Percentiles rank a stretch among this genome's conserved stretches.
Evolutionary conservation across 768 basidiomycete species (phyloP).

Genomic region (Auricularia cornea): DNA sequence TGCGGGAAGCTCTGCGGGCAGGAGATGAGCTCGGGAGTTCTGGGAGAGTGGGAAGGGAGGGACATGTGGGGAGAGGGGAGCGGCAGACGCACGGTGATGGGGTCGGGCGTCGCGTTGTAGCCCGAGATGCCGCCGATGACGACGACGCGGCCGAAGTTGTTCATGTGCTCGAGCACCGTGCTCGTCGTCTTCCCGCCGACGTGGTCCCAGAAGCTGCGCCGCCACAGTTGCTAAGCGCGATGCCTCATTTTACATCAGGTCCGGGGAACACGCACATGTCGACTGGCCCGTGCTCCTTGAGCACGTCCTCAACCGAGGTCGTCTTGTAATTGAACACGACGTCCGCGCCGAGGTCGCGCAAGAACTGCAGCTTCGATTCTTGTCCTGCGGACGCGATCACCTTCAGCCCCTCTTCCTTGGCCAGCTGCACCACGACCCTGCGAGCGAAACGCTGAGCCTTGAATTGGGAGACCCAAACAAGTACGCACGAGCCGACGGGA

Average conservation of each 20-base stretch:
- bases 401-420: conserved; percentile 32
- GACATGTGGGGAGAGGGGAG: conserved; percentile 17
- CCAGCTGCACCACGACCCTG: conserved; percentile 22
- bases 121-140: conserved; percentile 9
- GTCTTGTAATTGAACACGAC: conserved; percentile 31
- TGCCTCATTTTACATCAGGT: too few relatives aligned
- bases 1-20: conserved; percentile 30
- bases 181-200: conserved; percentile 57
- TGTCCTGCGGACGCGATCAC: conserved; percentile 36
- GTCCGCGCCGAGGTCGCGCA: conserved; percentile 28
- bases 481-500: conserved; percentile 52
- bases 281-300: conserved; percentile 28
- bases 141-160: conserved; percentile 40
- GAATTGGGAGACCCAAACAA: too few relatives aligned
- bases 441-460: too few relatives aligned
- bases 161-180: conserved; percentile 41
- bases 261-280: conserved; percentile 21
- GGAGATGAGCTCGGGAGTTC: too few relatives aligned
- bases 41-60: conserved; percentile 3
- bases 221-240: too few relatives aligned
- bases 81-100: conserved; percentile 10
- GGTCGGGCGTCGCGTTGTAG: conserved; percentile 20
- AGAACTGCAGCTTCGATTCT: conserved; percentile 33
- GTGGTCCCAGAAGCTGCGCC: conserved; percentile 42
- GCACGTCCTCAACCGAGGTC: conserved; percentile 18